Base-by-base conservation (phyloP, 2,329 filamentous ascomycete genomes). In the Colletotrichum eremochloae region DNA sequence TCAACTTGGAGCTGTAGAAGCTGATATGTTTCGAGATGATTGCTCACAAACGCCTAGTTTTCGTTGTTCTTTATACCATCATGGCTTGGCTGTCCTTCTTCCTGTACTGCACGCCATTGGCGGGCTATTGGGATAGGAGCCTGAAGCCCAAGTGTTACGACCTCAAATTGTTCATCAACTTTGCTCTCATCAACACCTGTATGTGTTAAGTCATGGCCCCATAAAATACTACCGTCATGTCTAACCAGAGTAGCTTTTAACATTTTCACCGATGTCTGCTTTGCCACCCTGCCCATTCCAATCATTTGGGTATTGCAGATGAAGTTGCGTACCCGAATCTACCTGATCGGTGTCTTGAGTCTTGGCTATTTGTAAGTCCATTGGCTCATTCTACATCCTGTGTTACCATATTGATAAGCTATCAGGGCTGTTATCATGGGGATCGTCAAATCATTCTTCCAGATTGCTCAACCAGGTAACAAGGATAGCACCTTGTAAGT, bases 261-360 rank as follows among this genome's bases (percentile, higher is more conserved):
- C 67, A 84, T 85, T 50, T 78, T 80, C 11, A 84, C 83, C n/a
- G 83, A 85, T 64, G 77, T 84, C 9, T 76, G 81, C n/a, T 83
- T 85, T 46, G 83, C 83, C 0, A 79, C 82, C 1, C 76, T 85
- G 24, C 84, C 84, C 0, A 77, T 84, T 1, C 81, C 82, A 3
- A 79, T 86, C 67, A 82, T 85, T 61, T 82, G 82, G 80, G 75
- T 76, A 8, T 75, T 85, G n/a, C 80, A 85, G 67, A 79, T 83
- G 76, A 82, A 81, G 74, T 75, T 75, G n/a, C 78, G 79, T 18
- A 80, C 79, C 1, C 79, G 81, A 29, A 31, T 85, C 0, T 84
- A 84, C 31, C 75, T 86, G 14, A 80, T 84, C 31, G 77, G 74
- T 1, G 81, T 86, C 65, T 76, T 85, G 5, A 82, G 82, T 60